Conservation (phyloP, 2,329 filamentous ascomycete genomes). For the Colletotrichum sp. region DNA sequence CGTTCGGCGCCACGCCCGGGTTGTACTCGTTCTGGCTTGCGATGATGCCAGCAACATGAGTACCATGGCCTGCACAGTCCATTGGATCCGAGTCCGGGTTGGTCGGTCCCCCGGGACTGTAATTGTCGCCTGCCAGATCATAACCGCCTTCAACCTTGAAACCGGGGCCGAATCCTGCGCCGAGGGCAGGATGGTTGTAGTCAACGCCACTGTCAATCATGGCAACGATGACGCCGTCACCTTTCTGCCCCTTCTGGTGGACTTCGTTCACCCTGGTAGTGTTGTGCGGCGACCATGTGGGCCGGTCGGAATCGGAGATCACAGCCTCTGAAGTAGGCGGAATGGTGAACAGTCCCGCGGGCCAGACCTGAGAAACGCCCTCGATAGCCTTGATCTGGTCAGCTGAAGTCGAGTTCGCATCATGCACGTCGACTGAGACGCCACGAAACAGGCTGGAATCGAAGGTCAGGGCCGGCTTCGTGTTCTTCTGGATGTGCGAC, state of each 20-base stretch:
- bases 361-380: background rate
- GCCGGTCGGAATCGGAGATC: background rate
- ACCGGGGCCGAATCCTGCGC: constrained; percentile 1
- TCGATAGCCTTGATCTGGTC: background rate
- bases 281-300: background rate
- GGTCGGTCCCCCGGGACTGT: background rate
- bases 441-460: background rate
- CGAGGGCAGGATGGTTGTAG: background rate
- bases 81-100: constrained; percentile 35
- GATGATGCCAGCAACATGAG: constrained; percentile 34
- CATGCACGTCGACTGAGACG: background rate
- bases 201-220: background rate
- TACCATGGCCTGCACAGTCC: constrained; percentile 30
- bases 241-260: background rate
- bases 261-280: background rate
- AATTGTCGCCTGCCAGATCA: constrained; percentile 29
- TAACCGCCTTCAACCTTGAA: constrained; percentile 24
- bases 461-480: background rate
- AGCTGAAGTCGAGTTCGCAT: background rate
- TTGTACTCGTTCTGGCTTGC: constrained; percentile 28
- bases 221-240: background rate
- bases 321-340: background rate
- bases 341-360: background rate
- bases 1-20: constrained; percentile 44
- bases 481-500: background rate